These are phyloP conservation scores for Aspergillus coremiiformis DNA, from an alignment of 495 filamentous ascomycete species.

Conservation along the genomic window DNA sequence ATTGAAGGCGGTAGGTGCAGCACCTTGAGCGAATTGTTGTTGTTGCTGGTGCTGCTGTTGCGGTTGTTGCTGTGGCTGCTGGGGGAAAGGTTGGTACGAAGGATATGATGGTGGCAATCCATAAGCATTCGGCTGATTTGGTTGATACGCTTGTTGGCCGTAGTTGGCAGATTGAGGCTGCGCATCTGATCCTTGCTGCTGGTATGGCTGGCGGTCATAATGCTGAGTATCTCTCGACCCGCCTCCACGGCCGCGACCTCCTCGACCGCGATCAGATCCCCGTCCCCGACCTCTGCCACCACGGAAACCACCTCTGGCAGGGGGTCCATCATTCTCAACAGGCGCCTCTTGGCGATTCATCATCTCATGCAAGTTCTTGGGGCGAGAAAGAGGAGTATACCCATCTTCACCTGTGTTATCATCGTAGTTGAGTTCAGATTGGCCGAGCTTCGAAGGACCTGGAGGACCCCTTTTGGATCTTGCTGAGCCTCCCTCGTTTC, in stretches of 20 bases:
- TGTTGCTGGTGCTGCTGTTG: conserved; percentile 27
- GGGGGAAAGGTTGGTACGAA: conserved; percentile 16
- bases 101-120: conserved; percentile 27
- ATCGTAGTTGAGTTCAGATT: conserved; percentile 48
- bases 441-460: conserved; percentile 35
- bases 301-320: conserved; percentile 25
- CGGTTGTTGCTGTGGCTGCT: conserved; percentile 26
- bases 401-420: conserved; percentile 44
- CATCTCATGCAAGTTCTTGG: conserved; percentile 50
- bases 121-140: conserved; percentile 21
- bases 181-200: conserved; percentile 20
- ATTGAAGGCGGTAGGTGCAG: conserved; percentile 27
- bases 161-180: conserved; percentile 19
- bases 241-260: conserved; percentile 45
- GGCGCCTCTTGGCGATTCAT: conserved; percentile 40
- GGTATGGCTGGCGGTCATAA: conserved; percentile 30
- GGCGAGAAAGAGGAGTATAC: conserved; percentile 63
- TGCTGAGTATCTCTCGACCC: conserved; percentile 39
- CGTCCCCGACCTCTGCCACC: conserved; percentile 36
- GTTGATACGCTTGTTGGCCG: conserved; percentile 13
- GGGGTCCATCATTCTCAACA: conserved; percentile 35
- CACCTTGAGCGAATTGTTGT: conserved; percentile 25
- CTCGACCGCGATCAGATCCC: conserved; percentile 40
- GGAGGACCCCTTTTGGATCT: conserved; percentile 27
- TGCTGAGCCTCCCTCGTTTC: conserved; percentile 26